Conservation (phyloP, 2,329 filamentous ascomycete species). For the Hymenoscyphus albidus region DNA sequence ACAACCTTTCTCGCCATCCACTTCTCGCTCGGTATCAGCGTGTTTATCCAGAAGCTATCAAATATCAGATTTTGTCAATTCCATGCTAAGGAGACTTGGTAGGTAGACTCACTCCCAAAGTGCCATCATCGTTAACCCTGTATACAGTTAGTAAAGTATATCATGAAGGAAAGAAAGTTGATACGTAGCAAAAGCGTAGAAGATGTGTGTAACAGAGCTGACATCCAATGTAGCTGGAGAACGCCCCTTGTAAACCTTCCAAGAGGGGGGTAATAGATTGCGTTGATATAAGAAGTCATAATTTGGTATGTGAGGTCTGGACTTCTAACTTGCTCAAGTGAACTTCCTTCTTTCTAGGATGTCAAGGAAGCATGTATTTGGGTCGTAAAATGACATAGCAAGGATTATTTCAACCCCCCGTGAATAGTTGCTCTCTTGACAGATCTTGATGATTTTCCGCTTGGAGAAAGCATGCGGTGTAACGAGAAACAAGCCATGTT, state of each 20-base stretch:
- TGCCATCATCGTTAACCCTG: constrained; percentile 3
- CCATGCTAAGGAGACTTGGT: neutral
- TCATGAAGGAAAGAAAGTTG: too few species aligned
- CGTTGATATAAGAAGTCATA: neutral
- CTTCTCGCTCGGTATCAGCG: neutral
- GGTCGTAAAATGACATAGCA: neutral
- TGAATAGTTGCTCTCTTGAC: neutral
- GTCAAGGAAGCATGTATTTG: neutral
- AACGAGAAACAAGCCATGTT: neutral
- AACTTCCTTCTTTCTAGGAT: neutral
- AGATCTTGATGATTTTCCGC: neutral
- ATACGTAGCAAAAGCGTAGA: constrained; percentile 8
- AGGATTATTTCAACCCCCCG: neutral
- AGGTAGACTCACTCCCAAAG: neutral
- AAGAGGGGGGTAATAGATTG: constrained; percentile 5
- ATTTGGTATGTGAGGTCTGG: neutral
- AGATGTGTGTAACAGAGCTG: constrained; percentile 1
- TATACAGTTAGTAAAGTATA: neutral
- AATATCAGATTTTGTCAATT: neutral
- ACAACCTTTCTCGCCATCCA: constrained; percentile 2
- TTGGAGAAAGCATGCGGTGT: neutral
- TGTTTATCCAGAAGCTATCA: constrained; percentile 1
- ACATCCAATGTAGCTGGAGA: neutral
- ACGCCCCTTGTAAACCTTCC: constrained; percentile 7
- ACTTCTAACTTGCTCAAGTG: neutral